Evolutionary conservation across 768 basidiomycete species (phyloP).

Genomic region (Tylopilus felleus): DNA sequence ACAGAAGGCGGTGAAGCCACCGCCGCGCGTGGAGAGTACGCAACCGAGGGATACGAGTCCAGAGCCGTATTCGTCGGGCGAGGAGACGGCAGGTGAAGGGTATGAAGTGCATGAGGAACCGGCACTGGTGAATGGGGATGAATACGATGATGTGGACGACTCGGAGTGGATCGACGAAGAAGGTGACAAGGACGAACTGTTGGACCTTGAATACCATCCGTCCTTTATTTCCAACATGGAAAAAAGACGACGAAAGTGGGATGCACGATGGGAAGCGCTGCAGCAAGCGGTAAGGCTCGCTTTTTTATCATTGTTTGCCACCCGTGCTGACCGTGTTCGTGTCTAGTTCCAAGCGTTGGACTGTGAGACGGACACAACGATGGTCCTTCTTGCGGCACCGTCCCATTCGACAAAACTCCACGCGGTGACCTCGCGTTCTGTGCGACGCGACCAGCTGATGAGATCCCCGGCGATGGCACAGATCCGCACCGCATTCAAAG

Average conservation of each 20-base stretch:
- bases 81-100: slow-evolving; percentile 75
- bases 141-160: slow-evolving; percentile 30
- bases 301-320: background rate
- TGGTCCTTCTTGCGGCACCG: slow-evolving; percentile 71
- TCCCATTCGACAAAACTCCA: slow-evolving; percentile 69
- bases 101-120: slow-evolving; percentile 41
- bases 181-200: slow-evolving; percentile 63
- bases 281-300: slow-evolving; percentile 57
- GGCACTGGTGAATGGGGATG: slow-evolving; percentile 31
- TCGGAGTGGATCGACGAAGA: slow-evolving; percentile 75
- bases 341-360: slow-evolving; percentile 72
- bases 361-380: slow-evolving; percentile 75
- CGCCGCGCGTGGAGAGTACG: slow-evolving; percentile 78
- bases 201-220: slow-evolving; percentile 77
- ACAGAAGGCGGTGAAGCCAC: slow-evolving; percentile 49
- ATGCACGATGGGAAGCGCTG: slow-evolving; percentile 70
- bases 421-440: slow-evolving; percentile 60
- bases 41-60: slow-evolving; percentile 81
- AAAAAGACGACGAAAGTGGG: slow-evolving; percentile 70
- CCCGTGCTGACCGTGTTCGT: background rate
- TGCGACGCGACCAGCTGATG: slow-evolving; percentile 54
- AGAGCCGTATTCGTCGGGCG: slow-evolving; percentile 70
- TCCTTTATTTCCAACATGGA: slow-evolving; percentile 61
- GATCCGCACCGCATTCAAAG: slow-evolving; percentile 56
- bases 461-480: slow-evolving; percentile 48